Conservation (phyloP, 139 green algal genomes). For the Closterium sp. region DNA sequence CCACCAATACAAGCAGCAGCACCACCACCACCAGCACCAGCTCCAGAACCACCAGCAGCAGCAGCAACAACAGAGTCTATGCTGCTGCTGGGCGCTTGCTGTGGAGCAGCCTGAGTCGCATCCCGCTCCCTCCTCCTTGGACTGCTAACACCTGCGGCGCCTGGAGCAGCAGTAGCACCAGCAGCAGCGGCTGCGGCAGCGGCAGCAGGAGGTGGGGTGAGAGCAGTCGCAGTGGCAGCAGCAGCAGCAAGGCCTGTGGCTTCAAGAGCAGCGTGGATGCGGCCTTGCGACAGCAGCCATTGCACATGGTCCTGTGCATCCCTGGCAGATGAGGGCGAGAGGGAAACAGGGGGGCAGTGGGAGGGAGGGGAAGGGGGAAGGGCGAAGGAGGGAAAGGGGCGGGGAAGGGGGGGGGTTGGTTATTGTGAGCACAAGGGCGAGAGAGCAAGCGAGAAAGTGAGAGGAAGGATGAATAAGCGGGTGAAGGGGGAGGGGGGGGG, state of each 20-base stretch:
- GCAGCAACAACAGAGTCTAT: too few relatives aligned
- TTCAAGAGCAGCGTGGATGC: neutral
- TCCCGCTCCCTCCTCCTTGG: too few relatives aligned
- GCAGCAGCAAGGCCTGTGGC: neutral
- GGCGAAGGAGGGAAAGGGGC: too few relatives aligned
- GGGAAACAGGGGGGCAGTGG: neutral
- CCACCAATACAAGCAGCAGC: neutral
- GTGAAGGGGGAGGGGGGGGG: too few relatives aligned
- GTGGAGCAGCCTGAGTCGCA: too few relatives aligned
- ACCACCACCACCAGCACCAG: neutral
- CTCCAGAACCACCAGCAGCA: neutral
- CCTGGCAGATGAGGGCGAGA: slow-evolving; percentile 33
- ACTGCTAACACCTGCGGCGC: too few relatives aligned
- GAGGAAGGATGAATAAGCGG: neutral
- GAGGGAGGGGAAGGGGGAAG: neutral
- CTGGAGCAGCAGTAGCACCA: neutral
- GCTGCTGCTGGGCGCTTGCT: too few relatives aligned
- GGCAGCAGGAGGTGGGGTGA: neutral
- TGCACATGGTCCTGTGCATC: slow-evolving; percentile 74
- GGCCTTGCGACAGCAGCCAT: slow-evolving; percentile 71
- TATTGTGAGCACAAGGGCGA: neutral
- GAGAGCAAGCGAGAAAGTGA: neutral
- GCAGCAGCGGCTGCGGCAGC: neutral
- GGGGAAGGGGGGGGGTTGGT: neutral
- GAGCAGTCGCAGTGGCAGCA: neutral